phyloP scores from a whole-genome alignment of 2,329 filamentous ascomycete genomes.

The Monosporascus sp. region DNA sequence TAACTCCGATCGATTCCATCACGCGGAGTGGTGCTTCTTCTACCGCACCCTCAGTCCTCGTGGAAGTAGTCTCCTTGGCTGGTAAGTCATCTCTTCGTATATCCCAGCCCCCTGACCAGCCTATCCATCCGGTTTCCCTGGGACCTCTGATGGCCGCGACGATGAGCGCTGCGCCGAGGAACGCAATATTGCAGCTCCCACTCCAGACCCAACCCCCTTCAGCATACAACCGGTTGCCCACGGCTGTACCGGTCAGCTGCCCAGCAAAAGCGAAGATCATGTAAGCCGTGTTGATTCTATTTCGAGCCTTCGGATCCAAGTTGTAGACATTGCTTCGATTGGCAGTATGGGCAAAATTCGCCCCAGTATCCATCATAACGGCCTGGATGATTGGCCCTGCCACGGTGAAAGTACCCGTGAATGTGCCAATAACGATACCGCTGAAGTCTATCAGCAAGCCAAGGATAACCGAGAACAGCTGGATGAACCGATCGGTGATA shows the following conservation, averaged over 20 bases:
- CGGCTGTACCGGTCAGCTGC: slow-evolving; percentile 65
- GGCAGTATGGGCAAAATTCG: slow-evolving; percentile 69
- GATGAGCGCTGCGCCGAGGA: slow-evolving; percentile 32
- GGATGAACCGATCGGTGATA: slow-evolving; percentile 66
- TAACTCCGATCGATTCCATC: too few relatives aligned
- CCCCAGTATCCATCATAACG: slow-evolving; percentile 64
- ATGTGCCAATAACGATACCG: slow-evolving; percentile 65
- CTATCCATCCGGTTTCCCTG: slow-evolving; percentile 36
- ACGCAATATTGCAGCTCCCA: slow-evolving; percentile 36
- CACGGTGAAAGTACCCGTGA: slow-evolving; percentile 59
- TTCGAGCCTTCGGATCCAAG: slow-evolving; percentile 66
- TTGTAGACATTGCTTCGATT: slow-evolving; percentile 67
- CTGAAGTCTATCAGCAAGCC: slow-evolving; percentile 54
- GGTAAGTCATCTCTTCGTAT: slow-evolving; percentile 18
- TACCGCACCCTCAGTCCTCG: slow-evolving; percentile 1
- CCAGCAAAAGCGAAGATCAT: slow-evolving; percentile 71
- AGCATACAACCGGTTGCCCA: slow-evolving; percentile 50
- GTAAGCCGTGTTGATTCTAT: slow-evolving; percentile 75
- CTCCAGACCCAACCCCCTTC: slow-evolving; percentile 47
- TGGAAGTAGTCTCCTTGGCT: slow-evolving; percentile 1
- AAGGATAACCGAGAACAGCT: slow-evolving; percentile 62
- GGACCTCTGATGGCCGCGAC: slow-evolving; percentile 33
- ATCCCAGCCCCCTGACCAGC: slow-evolving; percentile 39
- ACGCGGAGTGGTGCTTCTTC: slow-evolving; percentile 2
- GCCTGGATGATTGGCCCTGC: slow-evolving; percentile 71